Base-by-base conservation (phyloP, 2,329 filamentous ascomycete species). In the Cercospora beticola region DNA sequence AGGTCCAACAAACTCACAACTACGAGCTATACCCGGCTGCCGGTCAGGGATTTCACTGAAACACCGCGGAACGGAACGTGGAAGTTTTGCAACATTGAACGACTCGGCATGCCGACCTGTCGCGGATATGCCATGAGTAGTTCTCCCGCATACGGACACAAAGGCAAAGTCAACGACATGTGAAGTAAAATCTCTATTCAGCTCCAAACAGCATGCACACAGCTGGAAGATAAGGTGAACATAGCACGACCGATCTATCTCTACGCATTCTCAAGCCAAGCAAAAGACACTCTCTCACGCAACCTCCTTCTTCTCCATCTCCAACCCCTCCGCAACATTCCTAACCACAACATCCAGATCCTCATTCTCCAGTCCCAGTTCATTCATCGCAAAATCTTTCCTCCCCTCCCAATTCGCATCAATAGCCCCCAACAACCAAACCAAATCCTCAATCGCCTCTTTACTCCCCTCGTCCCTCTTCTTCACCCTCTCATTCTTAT, bases 311-410 rank as follows among this genome's bases (percentile, higher is more conserved):
- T 36, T 64, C 49, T 26, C 46, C 26, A 9, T 54, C 56, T 68
- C 65, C 36, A 69, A 74, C 30, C 74, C 76, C 57, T 68, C 68
- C 46, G 81, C 66, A 6, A 72, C 75, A 36, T 69, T 74, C 69
- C 74, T 75, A 26, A 83, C 76, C 21, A 76, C 75, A 26, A 75
- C 74, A 64, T 83, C 79, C 31, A 83, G 69, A 65, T 77, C 74
- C 67, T 82, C 81, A 68, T 81, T 78, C 59, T 75, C 64, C 52
- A 84, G 68, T 0, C 81, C 82, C 65, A 84, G 64, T 68, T 80
- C 77, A 23, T 81, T 76, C 69, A 83, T 83, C 4, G 76, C 76
- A 54, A 78, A 78, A n/a, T 74, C 73, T 76, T 81, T 80, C 28
- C 78, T 66, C n/a, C 61, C 62, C 68, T 74, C 64, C 75, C 72